Conservation (phyloP, 257 asterid genomes). For the Nicotiana sylvestris region DNA sequence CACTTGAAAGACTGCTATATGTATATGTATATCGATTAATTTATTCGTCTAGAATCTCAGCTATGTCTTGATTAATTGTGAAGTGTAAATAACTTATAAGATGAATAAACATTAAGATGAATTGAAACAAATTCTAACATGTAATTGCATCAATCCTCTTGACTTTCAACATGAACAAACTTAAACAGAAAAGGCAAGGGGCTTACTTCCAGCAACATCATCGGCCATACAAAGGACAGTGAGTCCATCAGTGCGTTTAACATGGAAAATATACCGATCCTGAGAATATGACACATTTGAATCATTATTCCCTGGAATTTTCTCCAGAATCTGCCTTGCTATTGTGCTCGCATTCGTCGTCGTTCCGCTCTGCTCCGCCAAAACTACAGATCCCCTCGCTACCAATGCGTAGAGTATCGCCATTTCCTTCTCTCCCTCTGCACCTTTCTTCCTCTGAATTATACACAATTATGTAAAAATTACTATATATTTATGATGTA, state of each 20-base stretch:
- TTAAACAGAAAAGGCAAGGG: not conserved
- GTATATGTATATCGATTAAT: too few relatives aligned
- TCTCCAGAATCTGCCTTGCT: slow-evolving; percentile 87
- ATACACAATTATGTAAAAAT: not conserved
- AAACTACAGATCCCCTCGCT: slow-evolving; percentile 93
- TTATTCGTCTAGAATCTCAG: not conserved
- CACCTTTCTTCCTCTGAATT: slow-evolving; percentile 1
- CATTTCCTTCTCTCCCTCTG: slow-evolving; percentile 31
- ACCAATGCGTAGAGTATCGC: slow-evolving; percentile 87
- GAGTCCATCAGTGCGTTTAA: slow-evolving; percentile 98
- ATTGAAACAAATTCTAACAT: not conserved
- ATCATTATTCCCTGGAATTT: slow-evolving; percentile 76
- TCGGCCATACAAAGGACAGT: slow-evolving; percentile 99
- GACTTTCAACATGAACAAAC: too few relatives aligned
- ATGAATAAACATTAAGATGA: not conserved
- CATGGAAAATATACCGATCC: slow-evolving; percentile 96
- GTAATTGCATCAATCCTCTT: not conserved
- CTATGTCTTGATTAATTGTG: not conserved
- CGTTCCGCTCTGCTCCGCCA: slow-evolving; percentile 79
- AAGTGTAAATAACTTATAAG: not conserved
- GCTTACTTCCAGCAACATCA: slow-evolving; percentile 87
- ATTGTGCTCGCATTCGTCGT: slow-evolving; percentile 87
- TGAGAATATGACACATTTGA: slow-evolving; percentile 87
- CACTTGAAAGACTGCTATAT: not conserved
- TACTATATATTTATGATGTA: too few relatives aligned